Evolutionary conservation across 352 stramenopile species (phyloP), one percentile per base, ranked within the genome.

Genomic region (Globisporangium abappressorium): DNA sequence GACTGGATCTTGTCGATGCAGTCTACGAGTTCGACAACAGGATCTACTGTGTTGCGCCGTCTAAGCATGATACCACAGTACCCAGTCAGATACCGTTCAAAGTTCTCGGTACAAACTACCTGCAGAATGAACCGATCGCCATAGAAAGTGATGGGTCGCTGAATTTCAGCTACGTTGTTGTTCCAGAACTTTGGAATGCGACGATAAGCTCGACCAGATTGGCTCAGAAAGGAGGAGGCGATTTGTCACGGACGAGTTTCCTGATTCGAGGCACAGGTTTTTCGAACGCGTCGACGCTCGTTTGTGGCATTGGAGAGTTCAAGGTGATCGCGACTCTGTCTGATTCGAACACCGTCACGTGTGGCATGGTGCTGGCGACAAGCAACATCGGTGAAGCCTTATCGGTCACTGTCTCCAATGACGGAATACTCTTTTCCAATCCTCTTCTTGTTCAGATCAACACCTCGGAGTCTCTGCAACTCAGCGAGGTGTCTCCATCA

Each of bases 381-480:
- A 59, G 36, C 51, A 33, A 7, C 24, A 0, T 55, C 20, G 59
- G 47, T 1, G 49, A 72, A 43, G 41, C 67, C 14, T 15, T 82
- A 38, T 58, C 55, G 47, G 59, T 84, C 36, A 69, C 78, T 14
- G 64, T 79, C 28, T 78, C 74, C 2, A 82, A 82, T 62, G 70
- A 84, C 20, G 72, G 74, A 0, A 12, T 71, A 3, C 5, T 68
- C 18, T 85, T 76, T 66, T 83, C 78, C 34, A 2, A 34, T 30
- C n/a, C 56, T 22, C 47, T 59, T 34, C 22, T 41, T 11, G 26
- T 74, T 28, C n/a, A 22, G 1, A 12, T 74, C 20, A 47, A 70
- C 28, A 6, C 3, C 8, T n/a, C 43, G 12, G 41, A 41, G 1
- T 28, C 63, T 6, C 55, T 77, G 12, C 55, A 65, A 8, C 28